A percentile compares a stretch with the other conserved stretches of the same genome.
Evolutionary conservation across 1,139 yeast genomes (phyloP).

Genomic region (Blastobotrys serpentis): DNA sequence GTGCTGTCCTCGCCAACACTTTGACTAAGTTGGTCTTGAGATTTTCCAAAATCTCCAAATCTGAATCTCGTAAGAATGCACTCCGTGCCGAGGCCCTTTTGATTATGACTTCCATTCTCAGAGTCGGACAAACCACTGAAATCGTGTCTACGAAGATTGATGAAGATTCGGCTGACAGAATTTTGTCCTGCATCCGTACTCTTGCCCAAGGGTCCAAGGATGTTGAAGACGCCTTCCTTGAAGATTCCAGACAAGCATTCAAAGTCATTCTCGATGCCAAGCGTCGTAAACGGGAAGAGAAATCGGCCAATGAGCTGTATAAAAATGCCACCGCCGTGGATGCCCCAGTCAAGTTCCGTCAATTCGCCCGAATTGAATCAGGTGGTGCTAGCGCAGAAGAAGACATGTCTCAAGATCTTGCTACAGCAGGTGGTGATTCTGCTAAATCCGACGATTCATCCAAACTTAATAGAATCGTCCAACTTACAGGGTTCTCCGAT

Average conservation of each 20-base stretch:
- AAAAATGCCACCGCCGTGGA: slow-evolving; percentile 79
- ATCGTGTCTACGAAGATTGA: slow-evolving; percentile 76
- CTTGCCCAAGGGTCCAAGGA: slow-evolving; percentile 58
- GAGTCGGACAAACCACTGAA: slow-evolving; percentile 79
- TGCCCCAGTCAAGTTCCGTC: slow-evolving; percentile 79
- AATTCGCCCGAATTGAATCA: slow-evolving; percentile 58
- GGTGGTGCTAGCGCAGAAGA: slow-evolving; percentile 35
- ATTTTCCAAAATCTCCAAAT: slow-evolving; percentile 58
- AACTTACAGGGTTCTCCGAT: slow-evolving; percentile 94
- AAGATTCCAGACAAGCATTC: slow-evolving; percentile 85
- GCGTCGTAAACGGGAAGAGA: slow-evolving; percentile 55
- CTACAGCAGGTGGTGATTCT: slow-evolving; percentile 46
- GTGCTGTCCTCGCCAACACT: slow-evolving; percentile 84
- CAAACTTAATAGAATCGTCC: slow-evolving; percentile 82
- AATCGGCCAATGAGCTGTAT: slow-evolving; percentile 59
- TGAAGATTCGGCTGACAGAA: slow-evolving; percentile 93
- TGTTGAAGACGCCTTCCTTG: slow-evolving; percentile 74
- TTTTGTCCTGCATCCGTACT: slow-evolving; percentile 75
- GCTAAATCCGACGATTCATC: slow-evolving; percentile 60
- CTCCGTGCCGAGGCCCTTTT: slow-evolving; percentile 93
- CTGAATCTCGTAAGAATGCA: slow-evolving; percentile 62
- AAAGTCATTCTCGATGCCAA: slow-evolving; percentile 54
- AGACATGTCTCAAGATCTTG: slow-evolving; percentile 34
- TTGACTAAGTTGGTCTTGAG: slow-evolving; percentile 85
- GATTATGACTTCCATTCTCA: slow-evolving; percentile 84